A percentile compares a stretch with the other conserved stretches of the same genome.
Conservation (phyloP, 768 basidiomycete genomes). For the Xanthoconium purpureum region DNA sequence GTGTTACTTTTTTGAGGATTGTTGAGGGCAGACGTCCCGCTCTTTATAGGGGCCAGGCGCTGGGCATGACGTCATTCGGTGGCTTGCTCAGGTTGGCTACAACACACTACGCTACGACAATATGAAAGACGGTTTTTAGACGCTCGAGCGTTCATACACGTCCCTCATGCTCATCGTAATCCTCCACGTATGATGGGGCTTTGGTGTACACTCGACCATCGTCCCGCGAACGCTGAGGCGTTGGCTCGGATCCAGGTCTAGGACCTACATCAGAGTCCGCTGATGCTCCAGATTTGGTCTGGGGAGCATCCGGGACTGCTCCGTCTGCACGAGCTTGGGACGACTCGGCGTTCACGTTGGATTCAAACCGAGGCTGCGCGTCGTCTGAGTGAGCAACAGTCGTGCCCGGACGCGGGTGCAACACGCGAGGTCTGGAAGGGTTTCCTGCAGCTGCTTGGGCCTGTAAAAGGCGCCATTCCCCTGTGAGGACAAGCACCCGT, state of each 20-base stretch:
- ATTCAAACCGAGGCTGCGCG: neutral
- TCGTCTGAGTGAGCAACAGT: neutral
- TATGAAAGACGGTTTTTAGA: too few relatives aligned
- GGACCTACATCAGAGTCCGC: neutral
- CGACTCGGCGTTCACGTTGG: neutral
- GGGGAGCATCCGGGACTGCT: neutral
- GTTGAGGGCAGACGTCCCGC: slow-evolving; percentile 17
- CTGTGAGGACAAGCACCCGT: neutral
- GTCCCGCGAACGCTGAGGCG: neutral
- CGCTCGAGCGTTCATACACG: neutral
- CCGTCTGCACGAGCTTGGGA: neutral
- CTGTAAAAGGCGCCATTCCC: slow-evolving; percentile 29
- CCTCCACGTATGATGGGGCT: neutral
- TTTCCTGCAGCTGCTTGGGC: slow-evolving; percentile 18
- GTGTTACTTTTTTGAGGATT: neutral
- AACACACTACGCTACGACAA: neutral
- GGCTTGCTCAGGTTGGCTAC: neutral
- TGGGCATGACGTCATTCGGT: slow-evolving; percentile 28
- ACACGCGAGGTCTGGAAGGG: slow-evolving; percentile 15
- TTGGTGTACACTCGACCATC: neutral
- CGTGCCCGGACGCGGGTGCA: neutral
- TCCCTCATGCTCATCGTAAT: neutral
- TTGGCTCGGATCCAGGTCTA: neutral
- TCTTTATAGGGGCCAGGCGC: slow-evolving; percentile 21
- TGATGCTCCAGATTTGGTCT: neutral